A percentile compares a stretch with the other conserved stretches of the same genome.
Evolutionary conservation across 2,329 filamentous ascomycete species (phyloP).

Genomic region (Penicillium sp.): DNA sequence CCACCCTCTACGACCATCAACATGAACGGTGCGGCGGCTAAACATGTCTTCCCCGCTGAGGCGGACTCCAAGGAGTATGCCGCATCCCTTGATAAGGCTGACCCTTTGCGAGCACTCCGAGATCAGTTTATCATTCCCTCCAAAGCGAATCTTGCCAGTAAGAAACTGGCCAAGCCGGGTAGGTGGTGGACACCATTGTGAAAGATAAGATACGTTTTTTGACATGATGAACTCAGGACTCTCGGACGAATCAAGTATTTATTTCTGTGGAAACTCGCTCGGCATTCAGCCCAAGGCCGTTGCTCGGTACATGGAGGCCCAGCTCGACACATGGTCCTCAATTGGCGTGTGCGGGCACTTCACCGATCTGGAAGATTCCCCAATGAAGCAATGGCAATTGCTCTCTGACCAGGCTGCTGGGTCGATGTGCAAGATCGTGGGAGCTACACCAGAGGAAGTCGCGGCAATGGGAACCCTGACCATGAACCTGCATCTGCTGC

Average conservation of each 20-base stretch:
- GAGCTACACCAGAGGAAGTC: conserved; percentile 68
- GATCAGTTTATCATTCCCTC: conserved; percentile 75
- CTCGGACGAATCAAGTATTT: conserved; percentile 53
- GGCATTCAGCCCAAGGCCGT: conserved; percentile 74
- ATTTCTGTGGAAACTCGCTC: conserved; percentile 86
- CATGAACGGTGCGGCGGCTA: conserved; percentile 17
- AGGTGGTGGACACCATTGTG: conserved; percentile 1
- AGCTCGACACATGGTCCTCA: conserved; percentile 77
- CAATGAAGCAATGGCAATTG: conserved; percentile 70
- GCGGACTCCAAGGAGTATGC: conserved; percentile 40
- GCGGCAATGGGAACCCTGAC: conserved; percentile 86
- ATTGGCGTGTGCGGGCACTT: conserved; percentile 85
- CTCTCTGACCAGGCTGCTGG: conserved; percentile 70
- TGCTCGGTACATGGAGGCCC: conserved; percentile 62
- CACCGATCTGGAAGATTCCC: conserved; percentile 62
- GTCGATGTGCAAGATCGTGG: conserved; percentile 69
- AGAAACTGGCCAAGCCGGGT: conserved; percentile 50
- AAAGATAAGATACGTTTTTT: conserved; percentile 4
- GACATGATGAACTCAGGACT: conserved; percentile 27
- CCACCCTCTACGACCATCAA: conserved; percentile 3
- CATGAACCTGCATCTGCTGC: conserved; percentile 71
- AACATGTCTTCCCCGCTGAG: conserved; percentile 32
- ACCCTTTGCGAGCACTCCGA: conserved; percentile 60
- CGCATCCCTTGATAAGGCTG: conserved; percentile 56
- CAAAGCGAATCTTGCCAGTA: conserved; percentile 66